Base-by-base conservation (phyloP, 2,329 filamentous ascomycete genomes). In the Ampelomyces quisqualis region DNA sequence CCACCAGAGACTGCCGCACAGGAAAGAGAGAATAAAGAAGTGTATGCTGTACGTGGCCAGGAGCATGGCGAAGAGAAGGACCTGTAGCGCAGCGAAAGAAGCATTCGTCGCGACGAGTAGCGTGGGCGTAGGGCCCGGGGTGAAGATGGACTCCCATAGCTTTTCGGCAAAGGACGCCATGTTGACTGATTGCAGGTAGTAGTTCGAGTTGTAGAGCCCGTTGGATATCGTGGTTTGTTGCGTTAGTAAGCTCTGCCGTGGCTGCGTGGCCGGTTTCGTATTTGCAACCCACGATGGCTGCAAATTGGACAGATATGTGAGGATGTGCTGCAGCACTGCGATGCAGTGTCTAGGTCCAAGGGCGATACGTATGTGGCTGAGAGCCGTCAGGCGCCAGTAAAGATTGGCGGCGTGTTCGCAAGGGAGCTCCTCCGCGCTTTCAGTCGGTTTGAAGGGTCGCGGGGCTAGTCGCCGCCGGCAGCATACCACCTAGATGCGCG, bases 121-220 rank as follows among this genome's bases (percentile, higher is more conserved):
- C 33, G 88, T 87, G 10, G 88, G 88, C 1, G 90, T 96, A 32
- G 91, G 82, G 42, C 93, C 93, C 1, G 91, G 88, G 4, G 86
- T 93, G 78, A 97, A 96, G 76, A 97, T 84, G 63, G 88, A 94
- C 65, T 86, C 80, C 86, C 89, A 95, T 46, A 96, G 85, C 55
- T 90, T 81, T 62, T 82, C 77, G 49, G 94, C 60, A 70, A 84
- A 84, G 55, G 62, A 53, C 22, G 71, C 65, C 73, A 70, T 70
- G 41, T 22, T 51, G 39, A 21, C n/a, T 27, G 18, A 8, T 24
- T 31, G 20, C 14, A n/a, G 9, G 20, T 32, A 14, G 28, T 18
- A n/a, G n/a, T n/a, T n/a, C n/a, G n/a, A n/a, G n/a, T n/a, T n/a
- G n/a, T n/a, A n/a, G n/a, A n/a, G n/a, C n/a, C n/a, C n/a, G n/a